These are phyloP conservation scores for Candida sanyaensis DNA, from an alignment of 1,139 yeast species.

Conservation along the genomic window DNA sequence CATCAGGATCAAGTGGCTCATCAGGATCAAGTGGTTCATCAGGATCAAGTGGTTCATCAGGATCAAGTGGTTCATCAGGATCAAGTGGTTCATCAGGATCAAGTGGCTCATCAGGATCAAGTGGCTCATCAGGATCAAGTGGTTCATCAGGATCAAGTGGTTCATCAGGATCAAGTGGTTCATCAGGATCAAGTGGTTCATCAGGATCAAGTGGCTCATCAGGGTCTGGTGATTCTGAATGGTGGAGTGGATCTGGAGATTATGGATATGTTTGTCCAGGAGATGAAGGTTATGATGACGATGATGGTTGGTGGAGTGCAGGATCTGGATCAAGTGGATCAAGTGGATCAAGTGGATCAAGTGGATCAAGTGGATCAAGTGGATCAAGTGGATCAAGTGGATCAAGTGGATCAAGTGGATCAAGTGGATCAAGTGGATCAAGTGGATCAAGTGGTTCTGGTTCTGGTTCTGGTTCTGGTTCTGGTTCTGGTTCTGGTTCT, in stretches of 20 bases:
- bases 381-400: too few relatives aligned
- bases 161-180: constrained; percentile 8
- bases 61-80: too few relatives aligned
- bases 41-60: too few relatives aligned
- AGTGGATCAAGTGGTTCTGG: neutral
- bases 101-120: too few relatives aligned
- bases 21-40: too few relatives aligned
- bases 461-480: constrained; percentile 7
- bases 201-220: constrained; percentile 6
- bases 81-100: too few relatives aligned
- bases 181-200: constrained; percentile 7
- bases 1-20: too few relatives aligned
- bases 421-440: constrained; percentile 8
- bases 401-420: constrained; percentile 8
- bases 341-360: too few relatives aligned
- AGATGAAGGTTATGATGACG: constrained; percentile 15
- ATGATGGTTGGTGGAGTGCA: constrained; percentile 8
- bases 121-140: constrained; percentile 9
- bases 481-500: constrained; percentile 8
- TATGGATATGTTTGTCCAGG: constrained; percentile 14
- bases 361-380: too few relatives aligned
- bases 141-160: constrained; percentile 8
- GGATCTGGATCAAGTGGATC: too few relatives aligned
- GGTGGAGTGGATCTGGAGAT: constrained; percentile 10
- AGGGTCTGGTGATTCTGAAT: constrained; percentile 1